Evolutionary conservation across 2,329 filamentous ascomycete species (phyloP).

Genomic region (Corniculantispora saksenae): DNA sequence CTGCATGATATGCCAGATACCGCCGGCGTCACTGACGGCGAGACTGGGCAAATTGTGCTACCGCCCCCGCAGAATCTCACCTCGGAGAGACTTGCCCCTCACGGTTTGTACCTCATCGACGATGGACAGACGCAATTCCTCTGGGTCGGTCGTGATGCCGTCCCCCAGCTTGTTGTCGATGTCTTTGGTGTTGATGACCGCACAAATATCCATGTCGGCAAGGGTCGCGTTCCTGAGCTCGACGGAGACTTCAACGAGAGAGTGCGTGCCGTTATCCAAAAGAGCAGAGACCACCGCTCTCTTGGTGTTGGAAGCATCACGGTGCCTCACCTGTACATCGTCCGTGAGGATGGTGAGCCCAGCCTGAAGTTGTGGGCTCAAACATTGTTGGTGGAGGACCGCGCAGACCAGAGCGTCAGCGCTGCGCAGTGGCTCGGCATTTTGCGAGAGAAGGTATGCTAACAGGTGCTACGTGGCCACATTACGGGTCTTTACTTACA

Average conservation of each 20-base stretch:
- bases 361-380: conserved; percentile 95
- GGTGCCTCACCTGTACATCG: conserved; percentile 89
- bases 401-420: conserved; percentile 90
- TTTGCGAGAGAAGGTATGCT: conserved; percentile 85
- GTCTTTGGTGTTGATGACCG: conserved; percentile 89
- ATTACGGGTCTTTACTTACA: neutral
- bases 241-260: conserved; percentile 98
- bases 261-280: conserved; percentile 84
- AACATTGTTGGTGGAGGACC: conserved; percentile 90
- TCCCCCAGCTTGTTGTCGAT: conserved; percentile 83
- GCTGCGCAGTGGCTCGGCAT: conserved; percentile 91
- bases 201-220: conserved; percentile 84
- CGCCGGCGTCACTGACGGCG: conserved; percentile 79
- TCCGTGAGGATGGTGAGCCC: conserved; percentile 94
- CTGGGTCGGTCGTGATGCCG: conserved; percentile 91
- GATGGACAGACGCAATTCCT: conserved; percentile 97
- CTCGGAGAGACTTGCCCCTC: conserved; percentile 82
- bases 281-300: conserved; percentile 83
- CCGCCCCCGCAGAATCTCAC: conserved; percentile 84
- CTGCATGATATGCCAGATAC: conserved; percentile 96
- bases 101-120: conserved; percentile 93
- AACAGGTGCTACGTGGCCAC: neutral
- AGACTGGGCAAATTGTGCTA: conserved; percentile 85
- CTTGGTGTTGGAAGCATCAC: conserved; percentile 90
- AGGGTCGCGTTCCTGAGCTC: conserved; percentile 80